Evolutionary conservation across 192 early-diverging fungal genomes (phyloP).

Genomic region (Coemansia erecta): DNA sequence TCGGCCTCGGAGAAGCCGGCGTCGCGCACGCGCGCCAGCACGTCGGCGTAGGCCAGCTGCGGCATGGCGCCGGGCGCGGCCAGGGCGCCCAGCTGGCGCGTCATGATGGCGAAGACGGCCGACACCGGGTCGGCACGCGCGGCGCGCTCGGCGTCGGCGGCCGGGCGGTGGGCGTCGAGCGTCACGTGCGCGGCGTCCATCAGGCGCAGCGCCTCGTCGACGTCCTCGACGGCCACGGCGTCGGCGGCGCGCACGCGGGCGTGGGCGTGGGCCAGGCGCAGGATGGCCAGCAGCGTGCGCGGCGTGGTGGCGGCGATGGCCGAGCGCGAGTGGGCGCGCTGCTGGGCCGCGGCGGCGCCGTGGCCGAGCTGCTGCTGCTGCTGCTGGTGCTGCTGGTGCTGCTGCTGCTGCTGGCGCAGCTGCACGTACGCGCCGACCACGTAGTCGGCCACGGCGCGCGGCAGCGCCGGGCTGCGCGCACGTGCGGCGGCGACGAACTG

Average conservation of each 20-base stretch:
- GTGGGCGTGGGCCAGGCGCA: constrained; percentile 80
- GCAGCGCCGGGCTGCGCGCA: constrained; percentile 68
- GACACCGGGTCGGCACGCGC: constrained; percentile 52
- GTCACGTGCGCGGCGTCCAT: constrained; percentile 91
- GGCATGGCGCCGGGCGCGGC: constrained; percentile 55
- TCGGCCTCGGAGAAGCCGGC: constrained; percentile 79
- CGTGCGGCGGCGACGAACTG: constrained; percentile 87
- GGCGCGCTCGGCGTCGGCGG: constrained; percentile 30
- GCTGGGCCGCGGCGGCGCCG: constrained; percentile 24
- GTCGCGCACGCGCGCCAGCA: constrained; percentile 68
- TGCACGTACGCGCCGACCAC: constrained; percentile 85
- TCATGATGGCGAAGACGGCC: constrained; percentile 76
- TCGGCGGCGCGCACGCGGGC: constrained; percentile 75
- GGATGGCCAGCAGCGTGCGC: constrained; percentile 82
- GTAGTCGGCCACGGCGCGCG: constrained; percentile 75
- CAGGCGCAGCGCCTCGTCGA: constrained; percentile 84
- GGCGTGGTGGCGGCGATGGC: constrained; percentile 49
- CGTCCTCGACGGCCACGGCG: constrained; percentile 67
- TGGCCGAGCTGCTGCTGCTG: constrained; percentile 39
- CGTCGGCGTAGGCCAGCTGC: constrained; percentile 60
- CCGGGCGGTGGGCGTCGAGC: constrained; percentile 55
- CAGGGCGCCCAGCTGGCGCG: constrained; percentile 70
- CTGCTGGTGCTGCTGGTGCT: constrained; percentile 38
- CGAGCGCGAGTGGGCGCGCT: constrained; percentile 6
- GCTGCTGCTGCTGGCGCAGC: constrained; percentile 57